Evolutionary conservation across 2,329 filamentous ascomycete species (phyloP).

Genomic region (Tolypocladium pustulatum): DNA sequence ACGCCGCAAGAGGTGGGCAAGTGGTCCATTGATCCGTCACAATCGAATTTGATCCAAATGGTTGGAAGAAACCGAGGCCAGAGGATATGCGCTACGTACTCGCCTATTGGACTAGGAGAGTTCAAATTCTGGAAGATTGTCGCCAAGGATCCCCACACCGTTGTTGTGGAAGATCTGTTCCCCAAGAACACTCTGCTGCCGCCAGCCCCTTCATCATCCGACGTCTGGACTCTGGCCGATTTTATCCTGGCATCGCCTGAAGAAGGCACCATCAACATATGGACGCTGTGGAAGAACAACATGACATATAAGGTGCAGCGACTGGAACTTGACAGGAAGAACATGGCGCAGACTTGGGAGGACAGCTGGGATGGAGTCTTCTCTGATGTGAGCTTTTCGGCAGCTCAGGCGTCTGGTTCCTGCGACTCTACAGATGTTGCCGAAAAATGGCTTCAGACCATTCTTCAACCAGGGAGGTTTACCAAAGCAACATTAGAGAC

Average conservation of each 20-base stretch:
- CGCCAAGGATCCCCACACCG: constrained; percentile 50
- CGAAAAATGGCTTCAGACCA: constrained; percentile 77
- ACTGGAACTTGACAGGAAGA: constrained; percentile 60
- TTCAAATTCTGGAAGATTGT: constrained; percentile 89
- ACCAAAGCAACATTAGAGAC: constrained; percentile 72
- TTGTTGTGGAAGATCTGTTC: constrained; percentile 64
- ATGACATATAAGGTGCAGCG: constrained; percentile 65
- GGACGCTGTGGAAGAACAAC: constrained; percentile 80
- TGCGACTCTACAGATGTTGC: constrained; percentile 60
- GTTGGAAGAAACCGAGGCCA: constrained; percentile 46
- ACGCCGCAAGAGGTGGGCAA: constrained; percentile 60
- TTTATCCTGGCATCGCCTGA: constrained; percentile 52
- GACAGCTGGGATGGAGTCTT: constrained; percentile 61
- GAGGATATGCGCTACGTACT: constrained; percentile 66
- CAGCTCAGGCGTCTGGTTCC: constrained; percentile 46
- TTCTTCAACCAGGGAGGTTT: constrained; percentile 77
- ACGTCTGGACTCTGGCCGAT: constrained; percentile 71
- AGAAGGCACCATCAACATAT: constrained; percentile 50
- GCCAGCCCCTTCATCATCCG: constrained; percentile 57
- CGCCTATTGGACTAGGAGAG: constrained; percentile 73
- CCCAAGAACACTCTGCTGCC: constrained; percentile 51
- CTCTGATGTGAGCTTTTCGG: constrained; percentile 44
- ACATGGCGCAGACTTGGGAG: constrained; percentile 51
- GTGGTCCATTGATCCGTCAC: constrained; percentile 69
- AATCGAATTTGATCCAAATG: constrained; percentile 66